Evolutionary conservation across 2,329 filamentous ascomycete genomes (phyloP).

Genomic region (Dryadomyces quercivorus): DNA sequence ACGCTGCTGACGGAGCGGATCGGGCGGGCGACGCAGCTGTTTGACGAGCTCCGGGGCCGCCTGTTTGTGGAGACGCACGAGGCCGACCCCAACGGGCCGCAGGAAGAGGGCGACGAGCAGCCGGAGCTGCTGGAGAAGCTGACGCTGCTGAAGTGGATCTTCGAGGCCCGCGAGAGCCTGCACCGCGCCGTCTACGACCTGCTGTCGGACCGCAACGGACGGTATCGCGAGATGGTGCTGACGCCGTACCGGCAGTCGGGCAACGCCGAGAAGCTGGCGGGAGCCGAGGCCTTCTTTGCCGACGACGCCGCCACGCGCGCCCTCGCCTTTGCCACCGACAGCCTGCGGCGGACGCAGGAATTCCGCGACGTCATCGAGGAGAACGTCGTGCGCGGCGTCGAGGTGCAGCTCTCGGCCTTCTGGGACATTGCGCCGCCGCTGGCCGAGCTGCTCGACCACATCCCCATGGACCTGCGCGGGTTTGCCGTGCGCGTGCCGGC

Average conservation of each 20-base stretch:
- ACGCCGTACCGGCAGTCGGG: conserved; percentile 65
- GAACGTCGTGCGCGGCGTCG: conserved; percentile 78
- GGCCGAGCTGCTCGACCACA: conserved; percentile 63
- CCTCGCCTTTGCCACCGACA: conserved; percentile 57
- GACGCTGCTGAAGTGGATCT: conserved; percentile 92
- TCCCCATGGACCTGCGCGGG: conserved; percentile 39
- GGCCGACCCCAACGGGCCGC: conserved; percentile 65
- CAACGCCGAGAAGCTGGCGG: conserved; percentile 66
- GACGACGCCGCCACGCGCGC: conserved; percentile 65
- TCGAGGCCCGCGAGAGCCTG: conserved; percentile 80
- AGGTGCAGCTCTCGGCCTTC: conserved; percentile 84
- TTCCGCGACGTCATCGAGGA: conserved; percentile 71
- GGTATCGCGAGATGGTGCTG: conserved; percentile 74
- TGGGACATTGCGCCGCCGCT: conserved; percentile 94
- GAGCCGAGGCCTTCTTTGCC: conserved; percentile 71
- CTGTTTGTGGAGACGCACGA: conserved; percentile 60
- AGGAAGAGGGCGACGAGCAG: conserved; percentile 90
- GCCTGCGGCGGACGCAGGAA: conserved; percentile 59
- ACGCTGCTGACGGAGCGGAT: conserved; percentile 68
- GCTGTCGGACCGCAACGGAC: conserved; percentile 71
- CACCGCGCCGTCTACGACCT: conserved; percentile 79
- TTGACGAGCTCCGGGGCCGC: conserved; percentile 59
- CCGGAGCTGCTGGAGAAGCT: conserved; percentile 90
- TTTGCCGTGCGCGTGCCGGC: conserved; percentile 69
- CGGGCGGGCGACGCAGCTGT: conserved; percentile 59